These are phyloP conservation scores for Cantharellus anzutake DNA, from an alignment of 768 basidiomycete genomes.

Conservation along the genomic window DNA sequence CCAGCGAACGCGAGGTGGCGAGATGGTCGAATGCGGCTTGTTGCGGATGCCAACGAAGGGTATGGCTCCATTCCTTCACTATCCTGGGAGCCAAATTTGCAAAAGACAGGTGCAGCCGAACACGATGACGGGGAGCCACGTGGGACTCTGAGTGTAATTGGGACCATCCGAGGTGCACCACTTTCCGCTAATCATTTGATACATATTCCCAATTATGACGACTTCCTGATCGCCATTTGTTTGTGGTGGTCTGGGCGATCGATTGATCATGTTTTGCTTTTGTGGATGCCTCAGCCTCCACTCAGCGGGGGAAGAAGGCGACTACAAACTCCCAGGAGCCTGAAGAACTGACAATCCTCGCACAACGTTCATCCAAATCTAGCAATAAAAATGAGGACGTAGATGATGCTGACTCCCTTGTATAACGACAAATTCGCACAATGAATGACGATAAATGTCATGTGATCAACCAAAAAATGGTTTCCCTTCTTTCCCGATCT, in stretches of 20 bases:
- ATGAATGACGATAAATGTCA: no score
- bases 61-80: conserved; percentile 15
- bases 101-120: not conserved
- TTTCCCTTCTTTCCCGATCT: no score
- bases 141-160: conserved; percentile 56
- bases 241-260: conserved; percentile 1
- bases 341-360: conserved; percentile 24
- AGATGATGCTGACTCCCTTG: conserved; percentile 58
- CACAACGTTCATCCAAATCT: not conserved
- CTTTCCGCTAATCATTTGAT: conserved; percentile 71
- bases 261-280: not conserved
- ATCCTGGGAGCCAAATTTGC: no score
- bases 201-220: conserved; percentile 74
- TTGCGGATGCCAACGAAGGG: conserved; percentile 47
- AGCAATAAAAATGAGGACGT: conserved; percentile 9
- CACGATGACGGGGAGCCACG: conserved; percentile 2
- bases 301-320: conserved; percentile 21
- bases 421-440: conserved; percentile 28
- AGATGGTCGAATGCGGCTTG: conserved; percentile 56
- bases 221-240: conserved; percentile 45
- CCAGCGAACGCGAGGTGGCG: conserved; percentile 69
- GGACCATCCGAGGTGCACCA: conserved; percentile 60
- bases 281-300: conserved; percentile 33
- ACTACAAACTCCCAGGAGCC: conserved; percentile 33
- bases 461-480: no score